phyloP scores from a whole-genome alignment of 768 basidiomycete genomes.

The Galerina sulciceps region DNA sequence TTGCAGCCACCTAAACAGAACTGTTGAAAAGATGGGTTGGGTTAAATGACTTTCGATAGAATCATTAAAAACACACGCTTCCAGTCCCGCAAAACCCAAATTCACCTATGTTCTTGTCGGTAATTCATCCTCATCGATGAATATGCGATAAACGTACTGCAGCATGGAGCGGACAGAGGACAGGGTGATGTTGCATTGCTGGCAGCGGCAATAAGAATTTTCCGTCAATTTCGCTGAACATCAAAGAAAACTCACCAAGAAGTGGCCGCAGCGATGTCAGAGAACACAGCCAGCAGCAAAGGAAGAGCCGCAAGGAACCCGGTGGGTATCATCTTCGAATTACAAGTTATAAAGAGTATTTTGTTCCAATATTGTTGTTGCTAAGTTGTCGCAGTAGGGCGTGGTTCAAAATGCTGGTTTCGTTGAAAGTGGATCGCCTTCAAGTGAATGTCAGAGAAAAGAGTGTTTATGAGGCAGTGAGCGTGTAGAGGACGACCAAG shows the following conservation, averaged over 20 bases:
- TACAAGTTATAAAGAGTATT: background rate
- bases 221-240: background rate
- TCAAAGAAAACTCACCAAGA: constrained; percentile 22
- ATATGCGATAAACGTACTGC: constrained; percentile 41
- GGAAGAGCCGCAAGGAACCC: constrained; percentile 19
- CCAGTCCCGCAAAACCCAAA: constrained; percentile 57
- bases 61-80: constrained; percentile 35
- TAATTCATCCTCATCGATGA: background rate
- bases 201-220: background rate
- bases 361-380: background rate
- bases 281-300: constrained; percentile 23
- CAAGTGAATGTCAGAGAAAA: background rate
- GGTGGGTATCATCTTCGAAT: constrained; percentile 16
- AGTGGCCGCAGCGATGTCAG: constrained; percentile 23
- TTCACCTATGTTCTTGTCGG: constrained; percentile 40
- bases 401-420: background rate
- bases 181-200: constrained; percentile 52
- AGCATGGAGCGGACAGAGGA: constrained; percentile 50
- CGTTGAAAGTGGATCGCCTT: background rate
- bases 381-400: background rate
- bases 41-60: background rate
- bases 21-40: constrained; percentile 33
- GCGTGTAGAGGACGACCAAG: background rate
- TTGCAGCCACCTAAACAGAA: constrained; percentile 91
- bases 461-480: background rate